Evolutionary conservation across 805 yeast species (phyloP).

Genomic region (Suhomyces pyralidae): DNA sequence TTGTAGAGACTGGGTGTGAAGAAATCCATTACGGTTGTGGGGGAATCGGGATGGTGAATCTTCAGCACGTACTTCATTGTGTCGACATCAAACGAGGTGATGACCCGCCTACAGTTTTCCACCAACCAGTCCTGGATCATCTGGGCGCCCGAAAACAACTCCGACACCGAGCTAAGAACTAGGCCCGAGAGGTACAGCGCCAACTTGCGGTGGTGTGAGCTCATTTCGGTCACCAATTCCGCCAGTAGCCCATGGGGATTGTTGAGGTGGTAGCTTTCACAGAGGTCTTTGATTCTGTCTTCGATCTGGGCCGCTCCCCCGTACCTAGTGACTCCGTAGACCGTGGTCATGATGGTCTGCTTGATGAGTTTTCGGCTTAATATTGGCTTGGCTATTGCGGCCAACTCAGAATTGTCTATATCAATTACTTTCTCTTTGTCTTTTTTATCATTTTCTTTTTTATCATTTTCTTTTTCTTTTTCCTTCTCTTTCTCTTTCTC

Average conservation of each 20-base stretch:
- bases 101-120: conserved; percentile 27
- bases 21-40: conserved; percentile 12
- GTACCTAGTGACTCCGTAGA: conserved; percentile 40
- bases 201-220: not conserved
- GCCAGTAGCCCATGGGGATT: not conserved
- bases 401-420: not conserved
- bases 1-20: conserved; percentile 18
- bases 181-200: conserved; percentile 18
- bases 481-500: too few species aligned
- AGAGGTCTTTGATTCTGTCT: conserved; percentile 19
- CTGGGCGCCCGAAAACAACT: conserved; percentile 32
- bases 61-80: conserved; percentile 8
- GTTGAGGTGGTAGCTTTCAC: conserved; percentile 10
- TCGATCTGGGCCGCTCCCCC: conserved; percentile 38
- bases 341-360: conserved; percentile 45
- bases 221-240: not conserved
- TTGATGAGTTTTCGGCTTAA: conserved; percentile 32
- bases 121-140: conserved; percentile 36
- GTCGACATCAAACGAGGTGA: conserved; percentile 22
- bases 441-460: too few species aligned
- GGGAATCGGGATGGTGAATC: not conserved
- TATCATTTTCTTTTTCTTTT: too few species aligned
- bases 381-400: not conserved
- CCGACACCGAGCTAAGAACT: conserved; percentile 24
- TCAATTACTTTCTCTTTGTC: too few species aligned